Evolutionary conservation across 2,329 filamentous ascomycete species (phyloP), one percentile per base, ranked within the genome.

Genomic region (Beauveria asiatica): DNA sequence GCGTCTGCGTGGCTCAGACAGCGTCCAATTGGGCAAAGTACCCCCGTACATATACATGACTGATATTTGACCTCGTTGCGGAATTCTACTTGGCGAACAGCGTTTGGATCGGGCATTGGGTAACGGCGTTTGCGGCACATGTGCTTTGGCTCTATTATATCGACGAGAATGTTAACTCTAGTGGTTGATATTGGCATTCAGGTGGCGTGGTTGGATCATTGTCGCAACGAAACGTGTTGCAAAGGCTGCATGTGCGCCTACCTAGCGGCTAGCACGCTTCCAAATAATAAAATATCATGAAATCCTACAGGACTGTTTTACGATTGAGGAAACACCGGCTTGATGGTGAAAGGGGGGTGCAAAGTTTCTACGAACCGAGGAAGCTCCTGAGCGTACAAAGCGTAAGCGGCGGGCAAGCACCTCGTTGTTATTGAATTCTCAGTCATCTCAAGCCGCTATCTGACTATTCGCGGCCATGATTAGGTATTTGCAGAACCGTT

Each of bases 101-200:
- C 56, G 45, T 51, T 58, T 17, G 56, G 46, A 49, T 57, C 19
- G 46, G 56, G 46, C 56, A 58, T 58, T 48, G 17, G 55, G 46
- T 51, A 37, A 50, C 46, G 56, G 56, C 56, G 56, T 58, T 58
- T 51, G 23, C 23, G 45, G 56, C 56, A 58, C 10, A 57, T 48
- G 30, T 48, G 17, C 27, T 17, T 30, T 27, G 27, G 23, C 30
- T 57, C 13, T 37, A 11, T 27, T 25, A 37, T 53, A 41, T 23
- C 27, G 37, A 39, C 23, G 23, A 7, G 10, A n/a, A 41, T 25
- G 33, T n/a, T 53, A 21, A n/a, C 21, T 17, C 16, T 19, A 30
- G 33, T 37, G 33, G 37, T 41, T 23, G 25, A 16, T 37, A 42
- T 17, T 16, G 21, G 50, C 50, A 53, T 53, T n/a, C 25, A 42